A percentile compares a stretch with the other conserved stretches of the same genome.
Conservation (phyloP, 306 rosid genomes). For the Medicago ruthenica region DNA sequence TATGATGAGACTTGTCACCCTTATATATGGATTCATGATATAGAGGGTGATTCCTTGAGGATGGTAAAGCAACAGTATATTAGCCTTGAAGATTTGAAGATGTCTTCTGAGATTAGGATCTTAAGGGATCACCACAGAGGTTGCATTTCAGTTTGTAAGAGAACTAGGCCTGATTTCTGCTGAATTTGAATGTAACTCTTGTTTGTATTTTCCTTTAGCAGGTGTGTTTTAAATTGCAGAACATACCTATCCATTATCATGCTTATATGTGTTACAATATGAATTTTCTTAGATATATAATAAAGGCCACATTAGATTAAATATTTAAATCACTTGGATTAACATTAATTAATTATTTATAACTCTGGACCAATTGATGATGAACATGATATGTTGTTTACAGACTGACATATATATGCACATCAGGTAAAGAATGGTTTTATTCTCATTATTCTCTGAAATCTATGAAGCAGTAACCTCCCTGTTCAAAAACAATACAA, state of each 20-base stretch:
- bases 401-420: not conserved
- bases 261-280: conserved; percentile 14
- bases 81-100: conserved; percentile 89
- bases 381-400: not conserved
- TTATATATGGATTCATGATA: conserved; percentile 89
- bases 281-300: not conserved
- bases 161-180: conserved; percentile 79
- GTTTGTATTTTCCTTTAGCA: conserved; percentile 25
- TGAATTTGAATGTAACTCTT: conserved; percentile 45
- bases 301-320: not conserved
- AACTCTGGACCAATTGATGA: not conserved
- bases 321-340: not conserved
- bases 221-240: conserved; percentile 35
- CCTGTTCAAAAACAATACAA: too few relatives aligned
- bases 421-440: not conserved
- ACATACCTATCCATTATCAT: conserved; percentile 21
- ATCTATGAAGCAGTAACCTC: not conserved
- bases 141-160: conserved; percentile 82
- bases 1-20: conserved; percentile 91
- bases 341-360: not conserved
- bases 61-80: conserved; percentile 95
- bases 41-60: conserved; percentile 75
- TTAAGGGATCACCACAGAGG: conserved; percentile 91
- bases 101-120: conserved; percentile 84
- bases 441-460: not conserved